Base-by-base conservation (phyloP, 805 yeast species). In the Sugiyamaella marilandica region DNA sequence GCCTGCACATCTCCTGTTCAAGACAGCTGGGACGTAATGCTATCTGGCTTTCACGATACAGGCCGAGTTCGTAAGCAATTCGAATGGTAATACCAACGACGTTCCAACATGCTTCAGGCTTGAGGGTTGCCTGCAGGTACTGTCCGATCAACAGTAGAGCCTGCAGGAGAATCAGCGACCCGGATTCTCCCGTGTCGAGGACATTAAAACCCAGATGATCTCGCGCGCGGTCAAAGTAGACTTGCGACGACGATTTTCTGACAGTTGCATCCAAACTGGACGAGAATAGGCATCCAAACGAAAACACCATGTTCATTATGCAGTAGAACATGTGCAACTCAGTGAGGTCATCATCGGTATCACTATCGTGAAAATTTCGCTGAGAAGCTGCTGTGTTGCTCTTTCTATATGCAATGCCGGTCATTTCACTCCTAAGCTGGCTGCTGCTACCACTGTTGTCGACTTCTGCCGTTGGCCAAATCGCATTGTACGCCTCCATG, bases 31-130 rank as follows among this genome's bases (percentile, higher is more conserved):
- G 45, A 10, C 61, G 50, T 2, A 58, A 57, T 11, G 56, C 39
- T 21, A 55, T 57, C 37, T 59, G 64, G 50, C 54, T 55, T 48
- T 64, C 64, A 10, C 59, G 53, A 35, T 59, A 55, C 32, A 76
- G 53, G 0, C 80, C 80, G 32, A 73, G 56, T 0, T 75, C 65
- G 60, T 74, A 77, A 0, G 77, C 78, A 58, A 72, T 65, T 29
- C 78, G 64, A 16, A 76, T 73, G 0, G 78, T 72, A 14, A 61
- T 58, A 4, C 79, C 77, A 18, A 76, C 59, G 54, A 70, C 70
- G 19, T 74, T 65, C 80, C 80, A 77, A 18, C 79, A 73, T 18
- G 61, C 63, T 10, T 61, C 59, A 47, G 60, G 62, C 46, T 59
- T 44, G 13, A 59, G 58, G 11, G 65, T 59, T 18, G 64, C 66